These are phyloP conservation scores for Leccinum sublutescens DNA, from an alignment of 768 basidiomycete genomes.

Conservation along the genomic window DNA sequence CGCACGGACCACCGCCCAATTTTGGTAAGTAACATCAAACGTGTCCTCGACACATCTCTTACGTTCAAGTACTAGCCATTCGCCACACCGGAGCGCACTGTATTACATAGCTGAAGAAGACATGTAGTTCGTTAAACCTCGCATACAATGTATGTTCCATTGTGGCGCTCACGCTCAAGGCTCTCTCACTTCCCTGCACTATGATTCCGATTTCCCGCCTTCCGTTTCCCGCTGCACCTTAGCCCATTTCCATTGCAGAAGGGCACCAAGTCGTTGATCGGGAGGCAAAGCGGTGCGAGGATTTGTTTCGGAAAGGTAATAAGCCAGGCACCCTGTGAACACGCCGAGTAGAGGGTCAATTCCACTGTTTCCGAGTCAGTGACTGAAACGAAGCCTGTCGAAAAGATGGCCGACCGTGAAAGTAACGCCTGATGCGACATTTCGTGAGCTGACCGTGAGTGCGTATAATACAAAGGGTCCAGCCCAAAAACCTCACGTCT, in stretches of 20 bases:
- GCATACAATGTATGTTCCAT: neutral
- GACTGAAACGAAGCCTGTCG: neutral
- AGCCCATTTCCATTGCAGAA: constrained; percentile 67
- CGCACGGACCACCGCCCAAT: constrained; percentile 26
- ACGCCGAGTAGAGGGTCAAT: constrained; percentile 74
- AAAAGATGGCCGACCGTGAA: constrained; percentile 29
- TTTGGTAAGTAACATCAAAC: neutral
- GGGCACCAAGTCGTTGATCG: constrained; percentile 51
- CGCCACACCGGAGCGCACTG: neutral
- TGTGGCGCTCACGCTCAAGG: neutral
- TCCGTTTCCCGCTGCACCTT: constrained; percentile 34
- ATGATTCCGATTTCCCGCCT: neutral
- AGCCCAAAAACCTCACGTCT: constrained; percentile 1
- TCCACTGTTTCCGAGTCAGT: constrained; percentile 39
- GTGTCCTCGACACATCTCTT: neutral
- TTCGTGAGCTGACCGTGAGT: constrained; percentile 6
- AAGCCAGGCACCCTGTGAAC: constrained; percentile 76
- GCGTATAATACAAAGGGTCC: neutral
- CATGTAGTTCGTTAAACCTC: neutral
- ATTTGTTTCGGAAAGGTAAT: constrained; percentile 76
- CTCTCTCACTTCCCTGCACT: neutral
- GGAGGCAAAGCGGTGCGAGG: constrained; percentile 65
- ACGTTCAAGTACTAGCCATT: neutral
- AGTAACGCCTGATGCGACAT: constrained; percentile 45
- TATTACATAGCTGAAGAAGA: neutral